phyloP scores from a whole-genome alignment of 164 flowering plant species.

The Piper longum region DNA sequence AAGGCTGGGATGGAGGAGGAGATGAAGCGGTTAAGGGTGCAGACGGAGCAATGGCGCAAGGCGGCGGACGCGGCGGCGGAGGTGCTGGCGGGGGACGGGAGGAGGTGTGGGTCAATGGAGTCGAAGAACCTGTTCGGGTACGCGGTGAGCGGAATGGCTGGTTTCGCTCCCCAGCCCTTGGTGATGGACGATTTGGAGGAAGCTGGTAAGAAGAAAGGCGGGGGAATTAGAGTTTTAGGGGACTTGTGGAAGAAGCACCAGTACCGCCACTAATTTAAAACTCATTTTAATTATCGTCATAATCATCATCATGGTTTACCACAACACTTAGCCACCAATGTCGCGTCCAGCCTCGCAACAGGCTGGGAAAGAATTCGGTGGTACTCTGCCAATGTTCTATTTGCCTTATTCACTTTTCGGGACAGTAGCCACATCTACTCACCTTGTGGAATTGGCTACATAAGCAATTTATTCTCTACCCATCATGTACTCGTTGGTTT shows the following conservation, averaged over 20 bases:
- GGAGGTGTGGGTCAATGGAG: constrained; percentile 68
- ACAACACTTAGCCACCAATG: too few relatives aligned
- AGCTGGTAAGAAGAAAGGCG: constrained; percentile 45
- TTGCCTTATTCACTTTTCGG: too few relatives aligned
- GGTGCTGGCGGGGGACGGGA: constrained; percentile 46
- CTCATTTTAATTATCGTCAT: too few relatives aligned
- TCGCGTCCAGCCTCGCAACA: too few relatives aligned
- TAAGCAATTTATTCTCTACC: too few relatives aligned
- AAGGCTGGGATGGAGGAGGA: constrained; percentile 62
- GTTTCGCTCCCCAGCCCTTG: constrained; percentile 48
- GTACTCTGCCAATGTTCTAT: too few relatives aligned
- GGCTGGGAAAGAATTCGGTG: too few relatives aligned
- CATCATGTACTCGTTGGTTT: too few relatives aligned
- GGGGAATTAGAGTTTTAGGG: constrained; percentile 57
- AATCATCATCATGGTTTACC: too few relatives aligned
- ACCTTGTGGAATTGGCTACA: too few relatives aligned
- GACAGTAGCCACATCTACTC: too few relatives aligned
- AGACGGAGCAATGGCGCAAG: constrained; percentile 94
- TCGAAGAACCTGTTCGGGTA: constrained; percentile 28
- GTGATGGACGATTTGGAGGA: constrained; percentile 36
- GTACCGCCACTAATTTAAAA: too few relatives aligned
- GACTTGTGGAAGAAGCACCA: constrained; percentile 56
- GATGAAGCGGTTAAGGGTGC: constrained; percentile 72
- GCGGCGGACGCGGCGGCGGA: constrained; percentile 95
- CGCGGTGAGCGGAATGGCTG: constrained; percentile 20